Conservation (phyloP, 345 rosid genomes). For the Salix caprea region DNA sequence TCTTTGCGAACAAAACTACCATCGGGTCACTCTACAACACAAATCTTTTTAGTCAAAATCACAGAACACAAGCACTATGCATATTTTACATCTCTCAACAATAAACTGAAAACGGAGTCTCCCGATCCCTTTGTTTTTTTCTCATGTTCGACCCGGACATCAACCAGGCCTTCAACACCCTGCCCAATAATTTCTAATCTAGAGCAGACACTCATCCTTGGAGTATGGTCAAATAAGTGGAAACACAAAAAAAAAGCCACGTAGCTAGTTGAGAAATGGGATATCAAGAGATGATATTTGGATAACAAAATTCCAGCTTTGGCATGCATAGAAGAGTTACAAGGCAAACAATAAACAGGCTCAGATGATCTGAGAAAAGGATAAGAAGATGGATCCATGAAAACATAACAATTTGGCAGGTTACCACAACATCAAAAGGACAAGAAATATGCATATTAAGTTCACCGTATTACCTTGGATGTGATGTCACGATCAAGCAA, state of each 20-base stretch:
- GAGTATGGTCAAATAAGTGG: no score
- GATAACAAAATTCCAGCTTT: no score
- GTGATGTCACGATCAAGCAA: conserved; percentile 64
- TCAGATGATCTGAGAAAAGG: background rate
- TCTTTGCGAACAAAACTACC: conserved; percentile 57
- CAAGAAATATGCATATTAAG: background rate
- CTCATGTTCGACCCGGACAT: background rate
- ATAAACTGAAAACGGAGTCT: background rate
- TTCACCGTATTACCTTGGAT: conserved; percentile 53
- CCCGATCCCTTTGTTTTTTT: background rate
- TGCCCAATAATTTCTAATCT: no score
- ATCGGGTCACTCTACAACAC: conserved; percentile 78
- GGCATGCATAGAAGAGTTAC: background rate
- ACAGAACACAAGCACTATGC: background rate
- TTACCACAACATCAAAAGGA: background rate
- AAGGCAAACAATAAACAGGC: background rate
- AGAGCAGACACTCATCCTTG: no score
- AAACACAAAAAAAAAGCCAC: no score
- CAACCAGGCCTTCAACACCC: background rate
- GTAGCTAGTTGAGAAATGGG: no score
- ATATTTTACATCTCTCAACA: background rate
- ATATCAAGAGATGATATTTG: no score
- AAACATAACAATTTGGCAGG: background rate
- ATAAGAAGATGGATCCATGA: background rate
- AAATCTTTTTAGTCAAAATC: background rate